A percentile compares a stretch with the other conserved stretches of the same genome.
phyloP scores from a whole-genome alignment of 176 grass and related monocot genomes.

The Oryza officinalis region DNA sequence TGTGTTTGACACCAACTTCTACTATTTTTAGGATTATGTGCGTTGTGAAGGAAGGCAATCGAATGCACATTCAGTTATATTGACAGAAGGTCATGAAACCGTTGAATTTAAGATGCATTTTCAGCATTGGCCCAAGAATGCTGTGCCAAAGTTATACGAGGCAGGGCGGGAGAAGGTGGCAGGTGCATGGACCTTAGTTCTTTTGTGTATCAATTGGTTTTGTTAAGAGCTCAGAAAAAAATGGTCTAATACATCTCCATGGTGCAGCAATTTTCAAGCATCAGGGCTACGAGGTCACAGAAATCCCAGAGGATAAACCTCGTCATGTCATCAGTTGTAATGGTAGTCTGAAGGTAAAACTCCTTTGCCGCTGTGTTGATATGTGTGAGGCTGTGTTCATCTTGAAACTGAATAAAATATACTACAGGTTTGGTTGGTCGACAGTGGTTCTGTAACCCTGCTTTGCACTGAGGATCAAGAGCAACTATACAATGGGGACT shows the following conservation, averaged over 20 bases:
- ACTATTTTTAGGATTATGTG: constrained; percentile 57
- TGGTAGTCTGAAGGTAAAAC: constrained; percentile 67
- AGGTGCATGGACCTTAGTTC: constrained; percentile 42
- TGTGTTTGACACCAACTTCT: constrained; percentile 13
- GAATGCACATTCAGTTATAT: constrained; percentile 43
- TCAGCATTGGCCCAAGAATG: constrained; percentile 68
- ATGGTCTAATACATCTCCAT: constrained; percentile 30
- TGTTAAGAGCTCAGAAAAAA: background rate
- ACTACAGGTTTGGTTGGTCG: constrained; percentile 70
- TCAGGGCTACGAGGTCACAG: constrained; percentile 71
- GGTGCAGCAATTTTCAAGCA: constrained; percentile 83
- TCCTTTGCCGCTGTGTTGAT: constrained; percentile 11
- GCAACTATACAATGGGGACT: constrained; percentile 59
- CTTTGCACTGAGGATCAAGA: constrained; percentile 62
- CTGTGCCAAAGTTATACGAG: constrained; percentile 58
- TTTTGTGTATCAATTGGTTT: constrained; percentile 1
- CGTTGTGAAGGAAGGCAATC: constrained; percentile 53
- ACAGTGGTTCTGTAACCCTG: constrained; percentile 41
- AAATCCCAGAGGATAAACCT: constrained; percentile 64
- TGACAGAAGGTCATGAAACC: constrained; percentile 80
- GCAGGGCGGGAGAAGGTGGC: constrained; percentile 83
- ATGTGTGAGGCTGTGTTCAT: background rate
- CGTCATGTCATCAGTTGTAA: constrained; percentile 45
- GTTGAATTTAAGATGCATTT: constrained; percentile 69
- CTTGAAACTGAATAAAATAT: constrained; percentile 25